Evolutionary conservation across 148 eudicot genomes (phyloP), one percentile per base, ranked within the genome.

Genomic region (Amaranthus hypochondriacus): DNA sequence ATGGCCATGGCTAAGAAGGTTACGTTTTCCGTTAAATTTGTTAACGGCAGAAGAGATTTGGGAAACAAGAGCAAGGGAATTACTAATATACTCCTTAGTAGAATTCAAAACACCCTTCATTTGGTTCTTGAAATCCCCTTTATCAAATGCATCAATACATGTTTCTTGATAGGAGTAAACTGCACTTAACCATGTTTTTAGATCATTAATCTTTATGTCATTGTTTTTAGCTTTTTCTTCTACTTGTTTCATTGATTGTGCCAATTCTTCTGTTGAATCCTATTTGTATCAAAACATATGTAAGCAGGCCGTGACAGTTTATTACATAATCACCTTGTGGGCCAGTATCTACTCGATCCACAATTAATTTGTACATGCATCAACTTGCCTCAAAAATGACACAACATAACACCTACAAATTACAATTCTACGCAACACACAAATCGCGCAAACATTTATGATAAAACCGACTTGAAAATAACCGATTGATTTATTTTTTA

Each of bases 121-220:
- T 44, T 74, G 62, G 12, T 63, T 49, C 86, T 84, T 86, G 46
- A 78, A 28, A 11, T 82, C 76, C 0, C 88, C 96, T 4, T 88
- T 87, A 0, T 95, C 89, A 51, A 91, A 82, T 0, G 88, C 92
- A 54, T 91, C 98, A 6, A 91, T 64, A 71, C 98, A 94, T 0
- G 93, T 89, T 28, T 88, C 85, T 72, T 88, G 91, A 73, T 94
- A 94, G 3, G 96, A 84, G 66, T 88, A 74, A 0, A 88, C 98
- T 0, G 98, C 98, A 57, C 98, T 94, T 15, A 94, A 64, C 96
- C 93, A 89, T 62, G 88, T 91, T 74, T 80, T 83, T 7, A 94
- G 52, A 18, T 94, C 93, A 4, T 86, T 86, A 4, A 76, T 56
- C 18, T 9, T 62, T 2, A 73, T 18, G 51, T 76, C 70, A 59